phyloP scores from a whole-genome alignment of 2,329 filamentous ascomycete genomes.

The Pseudogymnoascus sp. region DNA sequence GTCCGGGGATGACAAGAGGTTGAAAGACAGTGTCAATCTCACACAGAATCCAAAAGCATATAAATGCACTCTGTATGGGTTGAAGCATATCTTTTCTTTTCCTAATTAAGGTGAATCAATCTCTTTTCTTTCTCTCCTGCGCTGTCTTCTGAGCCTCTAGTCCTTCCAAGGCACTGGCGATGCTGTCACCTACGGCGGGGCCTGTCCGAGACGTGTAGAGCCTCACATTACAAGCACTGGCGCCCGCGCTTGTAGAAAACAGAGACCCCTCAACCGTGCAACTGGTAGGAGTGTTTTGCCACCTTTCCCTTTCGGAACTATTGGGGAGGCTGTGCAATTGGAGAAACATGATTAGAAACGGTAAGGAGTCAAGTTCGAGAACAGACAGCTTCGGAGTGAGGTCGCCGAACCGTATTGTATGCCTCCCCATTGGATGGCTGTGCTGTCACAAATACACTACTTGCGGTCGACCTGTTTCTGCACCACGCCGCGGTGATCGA shows the following conservation, averaged over 20 bases:
- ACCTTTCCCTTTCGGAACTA: background rate
- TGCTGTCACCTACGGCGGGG: background rate
- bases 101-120: background rate
- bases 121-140: background rate
- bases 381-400: background rate
- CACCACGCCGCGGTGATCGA: background rate
- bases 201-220: background rate
- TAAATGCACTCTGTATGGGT: background rate
- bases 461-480: background rate
- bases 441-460: background rate
- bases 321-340: background rate
- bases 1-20: background rate
- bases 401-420: background rate
- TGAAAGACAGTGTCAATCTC: background rate
- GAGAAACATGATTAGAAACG: constrained; percentile 9
- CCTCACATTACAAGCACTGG: background rate
- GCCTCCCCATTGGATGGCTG: background rate
- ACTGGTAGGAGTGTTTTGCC: background rate
- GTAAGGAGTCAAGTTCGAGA: background rate
- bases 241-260: background rate
- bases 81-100: background rate
- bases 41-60: too few species aligned
- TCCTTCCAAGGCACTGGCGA: background rate
- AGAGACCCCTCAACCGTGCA: background rate
- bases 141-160: background rate